Percentiles rank a stretch among this genome's conserved stretches.
Conservation (phyloP, 169 alveolate species). For the Eimeria sp. region DNA sequence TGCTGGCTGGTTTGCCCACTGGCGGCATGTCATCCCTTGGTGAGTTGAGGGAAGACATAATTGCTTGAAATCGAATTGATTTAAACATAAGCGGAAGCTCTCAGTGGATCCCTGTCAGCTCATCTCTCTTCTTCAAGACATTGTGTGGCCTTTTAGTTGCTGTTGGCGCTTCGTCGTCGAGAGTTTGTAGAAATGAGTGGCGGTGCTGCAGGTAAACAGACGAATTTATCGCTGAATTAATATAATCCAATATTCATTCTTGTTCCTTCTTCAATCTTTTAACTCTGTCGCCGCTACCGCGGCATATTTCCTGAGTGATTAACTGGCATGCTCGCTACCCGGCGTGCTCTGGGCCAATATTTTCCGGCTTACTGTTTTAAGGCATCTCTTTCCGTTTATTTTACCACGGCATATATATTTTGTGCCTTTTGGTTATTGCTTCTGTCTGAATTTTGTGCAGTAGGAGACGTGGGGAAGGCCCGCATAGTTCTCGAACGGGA, state of each 20-base stretch:
- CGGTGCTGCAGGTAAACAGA: background rate
- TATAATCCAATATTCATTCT: background rate
- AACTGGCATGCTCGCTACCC: background rate
- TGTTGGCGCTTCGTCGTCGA: background rate
- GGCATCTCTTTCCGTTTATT: background rate
- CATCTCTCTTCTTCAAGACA: background rate
- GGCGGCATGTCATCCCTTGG: background rate
- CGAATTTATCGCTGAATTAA: background rate
- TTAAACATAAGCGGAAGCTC: background rate
- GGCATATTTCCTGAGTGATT: background rate
- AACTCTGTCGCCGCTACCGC: background rate
- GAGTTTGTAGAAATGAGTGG: background rate
- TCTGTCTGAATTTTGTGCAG: background rate
- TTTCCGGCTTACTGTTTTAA: background rate
- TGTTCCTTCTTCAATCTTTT: background rate
- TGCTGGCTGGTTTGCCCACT: background rate
- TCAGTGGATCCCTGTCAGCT: background rate
- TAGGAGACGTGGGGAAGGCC: background rate
- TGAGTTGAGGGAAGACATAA: background rate
- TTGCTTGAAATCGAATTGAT: background rate
- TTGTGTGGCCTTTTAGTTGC: background rate
- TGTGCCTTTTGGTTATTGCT: background rate
- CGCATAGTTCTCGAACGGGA: conserved; percentile 74
- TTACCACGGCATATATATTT: background rate
- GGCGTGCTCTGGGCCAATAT: background rate